Conservation (phyloP, 768 basidiomycete genomes). For the Dentipellis sp. region DNA sequence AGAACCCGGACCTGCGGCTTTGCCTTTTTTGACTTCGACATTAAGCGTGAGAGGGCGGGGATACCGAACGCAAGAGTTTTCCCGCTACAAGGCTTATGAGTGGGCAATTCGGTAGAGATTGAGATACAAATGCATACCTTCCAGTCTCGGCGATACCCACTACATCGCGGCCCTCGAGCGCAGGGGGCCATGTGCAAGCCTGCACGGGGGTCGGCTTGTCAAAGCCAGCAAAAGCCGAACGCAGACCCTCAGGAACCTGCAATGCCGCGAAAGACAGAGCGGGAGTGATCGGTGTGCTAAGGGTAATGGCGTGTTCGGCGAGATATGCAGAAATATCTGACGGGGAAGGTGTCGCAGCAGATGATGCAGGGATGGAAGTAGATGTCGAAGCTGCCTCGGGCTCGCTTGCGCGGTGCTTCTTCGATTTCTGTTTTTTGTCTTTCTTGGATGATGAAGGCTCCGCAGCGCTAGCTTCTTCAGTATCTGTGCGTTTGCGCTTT, state of each 20-base stretch:
- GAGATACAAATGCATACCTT: constrained; percentile 34
- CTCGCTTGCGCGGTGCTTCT: constrained; percentile 23
- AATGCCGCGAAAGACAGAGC: constrained; percentile 70
- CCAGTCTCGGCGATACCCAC: constrained; percentile 97
- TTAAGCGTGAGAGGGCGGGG: constrained; percentile 70
- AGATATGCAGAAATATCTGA: constrained; percentile 37
- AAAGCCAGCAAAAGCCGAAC: constrained; percentile 57
- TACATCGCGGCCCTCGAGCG: constrained; percentile 74
- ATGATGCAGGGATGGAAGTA: constrained; percentile 16
- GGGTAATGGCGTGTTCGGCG: constrained; percentile 60
- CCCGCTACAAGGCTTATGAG: constrained; percentile 41
- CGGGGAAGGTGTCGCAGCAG: constrained; percentile 15
- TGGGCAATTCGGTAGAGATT: background rate
- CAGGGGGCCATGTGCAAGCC: constrained; percentile 89
- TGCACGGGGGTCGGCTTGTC: constrained; percentile 92
- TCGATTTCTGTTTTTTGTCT: constrained; percentile 25
- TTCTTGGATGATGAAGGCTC: constrained; percentile 3
- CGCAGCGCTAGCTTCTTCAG: background rate
- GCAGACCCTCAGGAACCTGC: constrained; percentile 52
- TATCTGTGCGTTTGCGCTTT: constrained; percentile 9
- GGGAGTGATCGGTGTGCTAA: constrained; percentile 49
- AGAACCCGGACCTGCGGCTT: constrained; percentile 26
- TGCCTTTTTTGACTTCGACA: constrained; percentile 24
- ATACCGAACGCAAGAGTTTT: constrained; percentile 96
- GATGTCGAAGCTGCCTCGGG: constrained; percentile 10